Evolutionary conservation across 192 early-diverging fungal genomes (phyloP).

Genomic region (Coemansia asiatica): DNA sequence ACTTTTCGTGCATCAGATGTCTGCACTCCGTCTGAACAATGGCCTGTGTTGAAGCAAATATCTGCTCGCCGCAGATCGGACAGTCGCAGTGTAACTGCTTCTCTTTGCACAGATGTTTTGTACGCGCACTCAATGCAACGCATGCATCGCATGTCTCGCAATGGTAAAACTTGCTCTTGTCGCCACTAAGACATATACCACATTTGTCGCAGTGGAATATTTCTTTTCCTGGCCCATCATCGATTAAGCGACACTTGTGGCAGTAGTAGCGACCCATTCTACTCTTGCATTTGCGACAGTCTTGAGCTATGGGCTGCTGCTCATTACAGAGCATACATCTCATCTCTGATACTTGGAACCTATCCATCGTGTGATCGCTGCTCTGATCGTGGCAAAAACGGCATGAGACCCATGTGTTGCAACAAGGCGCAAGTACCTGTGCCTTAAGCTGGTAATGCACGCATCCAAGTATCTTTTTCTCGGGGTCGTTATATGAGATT

Average conservation of each 20-base stretch:
- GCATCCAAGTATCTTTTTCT: conserved; percentile 29
- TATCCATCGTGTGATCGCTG: conserved; percentile 64
- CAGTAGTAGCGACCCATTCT: conserved; percentile 83
- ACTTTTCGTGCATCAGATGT: conserved; percentile 88
- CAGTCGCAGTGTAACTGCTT: conserved; percentile 88
- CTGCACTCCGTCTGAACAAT: conserved; percentile 72
- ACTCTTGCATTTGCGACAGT: conserved; percentile 65
- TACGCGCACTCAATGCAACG: conserved; percentile 71
- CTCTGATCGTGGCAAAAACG: conserved; percentile 77
- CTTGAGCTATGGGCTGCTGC: conserved; percentile 75
- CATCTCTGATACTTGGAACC: conserved; percentile 75
- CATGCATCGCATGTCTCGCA: conserved; percentile 91
- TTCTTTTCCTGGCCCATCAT: conserved; percentile 74
- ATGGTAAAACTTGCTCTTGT: conserved; percentile 84
- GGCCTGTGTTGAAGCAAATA: conserved; percentile 81
- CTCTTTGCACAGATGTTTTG: conserved; percentile 88
- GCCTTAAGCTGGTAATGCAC: conserved; percentile 51
- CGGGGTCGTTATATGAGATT: conserved; percentile 17
- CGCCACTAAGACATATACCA: conserved; percentile 88
- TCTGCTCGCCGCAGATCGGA: conserved; percentile 94
- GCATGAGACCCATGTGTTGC: conserved; percentile 70
- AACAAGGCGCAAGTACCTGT: conserved; percentile 62
- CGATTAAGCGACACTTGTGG: conserved; percentile 86
- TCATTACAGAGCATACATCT: conserved; percentile 89
- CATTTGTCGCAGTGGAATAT: conserved; percentile 95